These are phyloP conservation scores for Penicillium coffeae DNA, from an alignment of 495 filamentous ascomycete species.

Conservation along the genomic window DNA sequence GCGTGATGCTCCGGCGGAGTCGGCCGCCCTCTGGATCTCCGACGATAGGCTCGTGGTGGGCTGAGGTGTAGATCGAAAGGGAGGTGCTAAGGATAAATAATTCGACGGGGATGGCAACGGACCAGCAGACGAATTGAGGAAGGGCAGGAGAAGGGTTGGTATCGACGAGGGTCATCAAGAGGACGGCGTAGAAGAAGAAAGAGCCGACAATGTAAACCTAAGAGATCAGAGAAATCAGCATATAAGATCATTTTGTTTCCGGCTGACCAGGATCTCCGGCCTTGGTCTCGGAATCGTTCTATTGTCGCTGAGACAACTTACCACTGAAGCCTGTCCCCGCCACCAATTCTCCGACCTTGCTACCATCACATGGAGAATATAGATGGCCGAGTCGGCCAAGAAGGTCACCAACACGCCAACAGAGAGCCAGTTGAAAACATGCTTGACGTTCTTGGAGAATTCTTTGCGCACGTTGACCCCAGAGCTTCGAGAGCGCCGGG, in stretches of 20 bases:
- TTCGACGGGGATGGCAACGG: conserved; percentile 63
- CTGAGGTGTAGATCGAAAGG: conserved; percentile 54
- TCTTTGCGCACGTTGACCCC: conserved; percentile 35
- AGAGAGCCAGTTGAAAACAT: conserved; percentile 72
- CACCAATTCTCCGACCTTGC: conserved; percentile 72
- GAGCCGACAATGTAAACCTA: conserved; percentile 81
- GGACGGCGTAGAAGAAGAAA: conserved; percentile 67
- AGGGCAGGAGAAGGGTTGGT: conserved; percentile 67
- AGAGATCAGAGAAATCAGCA: conserved; percentile 11
- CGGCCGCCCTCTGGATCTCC: conserved; percentile 46
- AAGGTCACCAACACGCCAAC: conserved; percentile 65
- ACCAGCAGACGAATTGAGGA: conserved; percentile 73
- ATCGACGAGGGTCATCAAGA: conserved; percentile 78
- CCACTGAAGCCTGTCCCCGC: conserved; percentile 80
- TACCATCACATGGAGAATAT: conserved; percentile 71
- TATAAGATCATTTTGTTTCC: too few relatives aligned
- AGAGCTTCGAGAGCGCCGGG: conserved; percentile 48
- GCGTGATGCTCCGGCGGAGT: conserved; percentile 48
- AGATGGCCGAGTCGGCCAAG: conserved; percentile 66
- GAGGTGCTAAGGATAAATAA: conserved; percentile 62
- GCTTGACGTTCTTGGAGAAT: conserved; percentile 57
- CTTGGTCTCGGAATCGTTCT: conserved; percentile 1
- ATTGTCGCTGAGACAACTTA: conserved; percentile 46
- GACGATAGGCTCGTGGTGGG: conserved; percentile 57
- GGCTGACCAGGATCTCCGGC: too few relatives aligned